Percentiles rank a stretch among this genome's conserved stretches.
These are phyloP conservation scores for Fusarium dimerum DNA, from an alignment of 2,329 filamentous ascomycete species.

Conservation along the genomic window DNA sequence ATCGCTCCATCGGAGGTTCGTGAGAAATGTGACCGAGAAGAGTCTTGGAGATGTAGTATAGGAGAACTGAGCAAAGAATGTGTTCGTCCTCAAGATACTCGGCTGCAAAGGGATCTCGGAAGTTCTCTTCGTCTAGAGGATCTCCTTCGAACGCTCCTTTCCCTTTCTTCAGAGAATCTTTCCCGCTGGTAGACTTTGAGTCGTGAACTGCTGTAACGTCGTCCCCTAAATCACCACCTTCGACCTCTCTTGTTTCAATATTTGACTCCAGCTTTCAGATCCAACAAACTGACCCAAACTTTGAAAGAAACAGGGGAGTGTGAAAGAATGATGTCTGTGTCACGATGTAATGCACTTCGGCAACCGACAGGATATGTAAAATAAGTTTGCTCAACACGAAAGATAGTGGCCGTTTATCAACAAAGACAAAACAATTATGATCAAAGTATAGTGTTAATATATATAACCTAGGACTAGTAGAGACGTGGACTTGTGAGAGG, in stretches of 20 bases:
- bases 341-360: slow-evolving; percentile 9
- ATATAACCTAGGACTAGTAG: background rate
- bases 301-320: background rate
- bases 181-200: slow-evolving; percentile 5
- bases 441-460: background rate
- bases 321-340: slow-evolving; percentile 7
- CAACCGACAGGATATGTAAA: slow-evolving; percentile 3
- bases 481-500: background rate
- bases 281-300: background rate
- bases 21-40: slow-evolving; percentile 13
- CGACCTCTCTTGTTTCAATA: slow-evolving; percentile 10
- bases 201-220: slow-evolving; percentile 18
- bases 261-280: slow-evolving; percentile 13
- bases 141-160: background rate
- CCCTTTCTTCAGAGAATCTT: background rate
- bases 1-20: slow-evolving; percentile 20
- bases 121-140: slow-evolving; percentile 2
- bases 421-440: slow-evolving; percentile 7
- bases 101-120: slow-evolving; percentile 1
- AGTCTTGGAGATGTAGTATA: slow-evolving; percentile 24
- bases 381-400: slow-evolving; percentile 2
- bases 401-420: slow-evolving; percentile 7
- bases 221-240: slow-evolving; percentile 8
- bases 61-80: slow-evolving; percentile 20
- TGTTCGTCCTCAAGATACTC: slow-evolving; percentile 20